phyloP scores from a whole-genome alignment of 164 flowering plant species.

The Annona squamosa region DNA sequence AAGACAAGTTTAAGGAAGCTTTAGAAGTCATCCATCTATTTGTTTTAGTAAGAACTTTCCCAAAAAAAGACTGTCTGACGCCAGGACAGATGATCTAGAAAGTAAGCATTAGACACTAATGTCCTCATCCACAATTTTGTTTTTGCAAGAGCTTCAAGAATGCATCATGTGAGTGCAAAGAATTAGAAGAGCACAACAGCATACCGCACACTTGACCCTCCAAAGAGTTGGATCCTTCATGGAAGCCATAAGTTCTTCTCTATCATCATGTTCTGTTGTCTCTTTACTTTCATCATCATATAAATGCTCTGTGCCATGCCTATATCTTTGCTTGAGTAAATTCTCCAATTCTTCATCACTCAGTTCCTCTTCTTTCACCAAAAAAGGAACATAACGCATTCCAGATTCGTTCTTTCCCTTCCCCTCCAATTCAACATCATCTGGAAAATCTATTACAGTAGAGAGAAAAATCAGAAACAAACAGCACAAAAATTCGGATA shows the following conservation, averaged over 20 bases:
- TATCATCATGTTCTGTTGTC: conserved; percentile 22
- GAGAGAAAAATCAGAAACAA: background rate
- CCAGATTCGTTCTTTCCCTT: conserved; percentile 26
- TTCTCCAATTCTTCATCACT: conserved; percentile 64
- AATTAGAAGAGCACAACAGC: background rate
- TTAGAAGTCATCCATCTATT: too few species aligned
- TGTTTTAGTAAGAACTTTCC: too few species aligned
- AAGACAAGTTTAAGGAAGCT: too few species aligned
- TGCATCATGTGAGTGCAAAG: too few species aligned
- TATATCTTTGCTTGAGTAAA: conserved; percentile 53
- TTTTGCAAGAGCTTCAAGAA: too few species aligned
- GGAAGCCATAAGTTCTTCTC: conserved; percentile 21
- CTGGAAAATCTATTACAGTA: conserved; percentile 36
- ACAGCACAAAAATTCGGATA: background rate
- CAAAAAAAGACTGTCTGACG: too few species aligned
- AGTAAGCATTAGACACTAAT: too few species aligned
- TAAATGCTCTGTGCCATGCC: conserved; percentile 30
- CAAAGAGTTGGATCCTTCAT: conserved; percentile 51
- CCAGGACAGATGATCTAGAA: too few species aligned
- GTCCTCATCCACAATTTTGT: too few species aligned
- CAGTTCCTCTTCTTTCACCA: conserved; percentile 69
- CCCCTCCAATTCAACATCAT: conserved; percentile 21
- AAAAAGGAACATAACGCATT: conserved; percentile 27
- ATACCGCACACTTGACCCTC: conserved; percentile 85
- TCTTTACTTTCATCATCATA: conserved; percentile 50